Evolutionary conservation across 2,329 filamentous ascomycete species (phyloP).

Genomic region (Pseudopithomyces chartarum): DNA sequence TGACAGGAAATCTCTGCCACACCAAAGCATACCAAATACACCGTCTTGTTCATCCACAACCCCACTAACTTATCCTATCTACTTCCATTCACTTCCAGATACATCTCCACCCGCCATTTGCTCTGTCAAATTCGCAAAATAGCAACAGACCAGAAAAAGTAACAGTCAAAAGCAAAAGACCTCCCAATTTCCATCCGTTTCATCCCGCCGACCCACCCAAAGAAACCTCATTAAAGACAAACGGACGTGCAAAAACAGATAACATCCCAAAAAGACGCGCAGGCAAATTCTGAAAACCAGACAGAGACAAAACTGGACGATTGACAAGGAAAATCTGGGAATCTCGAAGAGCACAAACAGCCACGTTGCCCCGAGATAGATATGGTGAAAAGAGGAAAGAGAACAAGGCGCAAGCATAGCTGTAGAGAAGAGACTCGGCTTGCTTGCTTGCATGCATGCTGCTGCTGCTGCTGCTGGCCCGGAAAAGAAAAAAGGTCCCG

Average conservation of each 20-base stretch:
- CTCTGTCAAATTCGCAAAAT: neutral
- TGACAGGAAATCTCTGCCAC: too few species aligned
- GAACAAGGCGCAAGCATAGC: constrained; percentile 1
- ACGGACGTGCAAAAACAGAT: neutral
- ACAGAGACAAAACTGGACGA: neutral
- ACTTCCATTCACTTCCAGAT: too few species aligned
- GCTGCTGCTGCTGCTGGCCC: too few species aligned
- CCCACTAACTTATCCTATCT: too few species aligned
- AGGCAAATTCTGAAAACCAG: neutral
- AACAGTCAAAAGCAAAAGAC: neutral
- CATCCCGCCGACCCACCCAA: neutral
- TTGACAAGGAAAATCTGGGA: constrained; percentile 3
- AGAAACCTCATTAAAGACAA: neutral
- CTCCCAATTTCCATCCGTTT: too few species aligned
- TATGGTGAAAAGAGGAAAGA: neutral
- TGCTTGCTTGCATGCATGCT: neutral
- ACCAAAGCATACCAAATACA: too few species aligned
- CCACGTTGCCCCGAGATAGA: constrained; percentile 2
- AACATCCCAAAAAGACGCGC: neutral
- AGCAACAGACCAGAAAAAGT: neutral
- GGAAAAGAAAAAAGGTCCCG: too few species aligned
- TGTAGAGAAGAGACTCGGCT: constrained; percentile 4
- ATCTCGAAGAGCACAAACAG: constrained; percentile 9
- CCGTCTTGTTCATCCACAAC: too few species aligned
- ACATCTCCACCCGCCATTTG: too few species aligned